Evolutionary conservation across 129 eudicot genomes (phyloP), one percentile per base, ranked within the genome.

Genomic region (Tanacetum coccineum): DNA sequence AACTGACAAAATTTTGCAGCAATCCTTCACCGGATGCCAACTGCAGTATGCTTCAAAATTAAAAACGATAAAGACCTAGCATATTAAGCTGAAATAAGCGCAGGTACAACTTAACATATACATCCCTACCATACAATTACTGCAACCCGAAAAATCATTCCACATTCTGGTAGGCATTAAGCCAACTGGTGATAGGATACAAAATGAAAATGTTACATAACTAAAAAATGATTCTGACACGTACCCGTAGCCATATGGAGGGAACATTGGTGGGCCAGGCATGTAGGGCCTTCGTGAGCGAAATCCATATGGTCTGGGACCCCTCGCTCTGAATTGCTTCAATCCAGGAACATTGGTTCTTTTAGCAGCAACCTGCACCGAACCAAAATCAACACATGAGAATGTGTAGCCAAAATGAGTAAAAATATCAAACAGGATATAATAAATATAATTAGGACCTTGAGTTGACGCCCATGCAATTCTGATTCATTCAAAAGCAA

Each of bases 391-490:
- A 9, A 71, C 50, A n/a, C 45, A 66, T 66, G 30, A 61, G 53
- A 61, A 9, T 14, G 54, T 7, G 11, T 17, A 64, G 14, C 21
- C 67, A 12, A 56, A 40, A 18, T 28, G 18, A 40, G 21, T 6
- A 4, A 18, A 40, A 30, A 45, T 42, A 49, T 26, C 28, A 1
- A 26, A 67, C 17, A 20, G 21, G 9, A 26, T 45, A n/a, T 12
- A 6, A 30, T 2, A 17, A 64, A 56, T 32, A 59, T 4, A 59
- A 36, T 22, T 50, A 22, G 21, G 59, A 85, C 90, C 90, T 79
- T 85, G 32, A 85, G 80, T 66, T 85, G 90, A 19, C 90, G 90
- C 6, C 87, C 90, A 70, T 85, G 87, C 67, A 85, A 70, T 55
- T 80, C 89, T 15, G 89, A 81, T 66, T 84, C 89, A 18, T 78